Base-by-base conservation (phyloP, 495 filamentous ascomycete genomes). In the Talaromyces thailandensis region DNA sequence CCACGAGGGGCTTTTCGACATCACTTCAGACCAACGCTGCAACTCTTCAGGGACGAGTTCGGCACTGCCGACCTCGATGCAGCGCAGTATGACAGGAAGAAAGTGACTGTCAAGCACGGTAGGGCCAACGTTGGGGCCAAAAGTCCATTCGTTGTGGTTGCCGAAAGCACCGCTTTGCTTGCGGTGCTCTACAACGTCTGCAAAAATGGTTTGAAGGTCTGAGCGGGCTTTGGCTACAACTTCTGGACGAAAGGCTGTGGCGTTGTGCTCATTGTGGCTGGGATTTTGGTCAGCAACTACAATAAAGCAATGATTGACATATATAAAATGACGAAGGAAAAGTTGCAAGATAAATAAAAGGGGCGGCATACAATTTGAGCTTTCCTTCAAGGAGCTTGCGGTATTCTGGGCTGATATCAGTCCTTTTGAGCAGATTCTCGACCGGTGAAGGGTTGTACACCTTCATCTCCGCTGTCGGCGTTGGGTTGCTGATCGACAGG, bases 61-160 rank as follows among this genome's bases (percentile, higher is more conserved):
- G 14, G 32, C 25, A 48, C 16, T 43, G 12, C 37, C 31, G 37
- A 43, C 57, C n/a, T 59, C 57, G 23, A 59, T 45, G n/a, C 57
- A 59, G 32, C 57, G 57, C 11, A 59, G 57, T 12, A 45, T 14
- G 4, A 59, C 9, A n/a, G 57, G 57, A 8, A 59, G 31, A 4
- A 59, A n/a, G 29, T 59, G 57, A n/a, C 57, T 59, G 24, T 59
- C 57, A 8, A 59, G 57, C 6, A 59, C 57, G 6, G 57, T 59
- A 14, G 57, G 57, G 24, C 57, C 57, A 31, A 59, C 57, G 5
- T 45, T 24, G 18, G 11, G 23, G 18, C 57, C 57, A 45, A 59
- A 59, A 16, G 32, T 59, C 57, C 57, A 59, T 45, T 59, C 32
- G 18, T 14, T 23, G 18, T 25, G n/a, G 9, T 14, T 59, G 9